These are phyloP conservation scores for Phialophora macrospora DNA, from an alignment of 2,329 filamentous ascomycete genomes.

Conservation along the genomic window DNA sequence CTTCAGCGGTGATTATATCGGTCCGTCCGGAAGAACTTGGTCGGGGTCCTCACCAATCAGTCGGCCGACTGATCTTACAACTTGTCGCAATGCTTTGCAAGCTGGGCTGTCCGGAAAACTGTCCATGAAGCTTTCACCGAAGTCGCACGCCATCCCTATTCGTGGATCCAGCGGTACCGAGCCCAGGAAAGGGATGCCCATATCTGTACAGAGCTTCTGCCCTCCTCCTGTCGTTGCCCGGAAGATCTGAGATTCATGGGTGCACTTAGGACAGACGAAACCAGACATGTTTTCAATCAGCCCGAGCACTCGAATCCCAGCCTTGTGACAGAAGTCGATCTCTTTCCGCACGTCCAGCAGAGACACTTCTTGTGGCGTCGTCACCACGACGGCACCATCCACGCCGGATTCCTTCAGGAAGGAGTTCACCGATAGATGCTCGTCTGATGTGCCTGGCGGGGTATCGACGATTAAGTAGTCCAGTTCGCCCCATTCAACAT, in stretches of 20 bases:
- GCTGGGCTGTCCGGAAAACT: constrained; percentile 92
- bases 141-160: constrained; percentile 96
- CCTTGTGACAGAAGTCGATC: constrained; percentile 96
- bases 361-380: constrained; percentile 92
- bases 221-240: constrained; percentile 88
- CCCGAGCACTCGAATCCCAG: constrained; percentile 83
- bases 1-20: constrained; percentile 16
- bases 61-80: constrained; percentile 74
- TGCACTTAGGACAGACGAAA: constrained; percentile 94
- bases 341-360: constrained; percentile 94
- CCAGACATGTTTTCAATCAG: constrained; percentile 98
- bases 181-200: constrained; percentile 85
- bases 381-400: constrained; percentile 89
- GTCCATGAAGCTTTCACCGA: constrained; percentile 96
- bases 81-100: constrained; percentile 76
- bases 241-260: constrained; percentile 81
- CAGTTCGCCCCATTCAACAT: constrained; percentile 95
- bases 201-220: constrained; percentile 77
- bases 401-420: constrained; percentile 90
- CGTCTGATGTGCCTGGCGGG: constrained; percentile 91
- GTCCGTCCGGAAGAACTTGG: constrained; percentile 50
- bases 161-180: constrained; percentile 88
- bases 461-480: constrained; percentile 95
- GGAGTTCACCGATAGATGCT: constrained; percentile 91
- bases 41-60: constrained; percentile 68